A percentile compares a stretch with the other conserved stretches of the same genome.
These are phyloP conservation scores for Amborella trichopoda DNA, from an alignment of 164 flowering plant genomes.

Conservation along the genomic window DNA sequence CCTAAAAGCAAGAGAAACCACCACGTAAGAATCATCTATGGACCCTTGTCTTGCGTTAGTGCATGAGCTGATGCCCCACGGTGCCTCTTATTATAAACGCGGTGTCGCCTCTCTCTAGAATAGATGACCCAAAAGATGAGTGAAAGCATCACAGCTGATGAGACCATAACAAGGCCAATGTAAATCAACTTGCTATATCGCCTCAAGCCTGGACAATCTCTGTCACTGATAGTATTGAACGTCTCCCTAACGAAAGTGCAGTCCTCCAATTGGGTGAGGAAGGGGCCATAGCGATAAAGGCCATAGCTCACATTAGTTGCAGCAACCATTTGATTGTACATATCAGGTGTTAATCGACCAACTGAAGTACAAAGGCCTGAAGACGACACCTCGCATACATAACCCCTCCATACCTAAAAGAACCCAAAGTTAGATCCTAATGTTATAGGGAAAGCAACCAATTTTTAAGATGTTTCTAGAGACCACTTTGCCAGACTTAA, in stretches of 20 bases:
- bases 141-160: slow-evolving; percentile 81
- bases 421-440: too few species aligned
- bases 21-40: too few species aligned
- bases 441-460: too few species aligned
- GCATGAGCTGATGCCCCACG: too few species aligned
- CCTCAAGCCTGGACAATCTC: slow-evolving; percentile 56
- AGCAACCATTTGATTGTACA: slow-evolving; percentile 43
- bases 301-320: slow-evolving; percentile 66
- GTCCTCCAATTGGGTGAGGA: slow-evolving; percentile 47
- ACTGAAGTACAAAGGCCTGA: slow-evolving; percentile 31
- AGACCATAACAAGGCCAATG: slow-evolving; percentile 57
- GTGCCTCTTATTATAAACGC: slow-evolving; percentile 42
- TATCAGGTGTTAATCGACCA: slow-evolving; percentile 59
- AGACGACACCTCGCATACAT: slow-evolving; percentile 27
- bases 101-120: slow-evolving; percentile 74
- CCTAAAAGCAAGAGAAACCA: too few species aligned
- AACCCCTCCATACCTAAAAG: slow-evolving; percentile 22
- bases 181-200: slow-evolving; percentile 46
- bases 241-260: slow-evolving; percentile 74
- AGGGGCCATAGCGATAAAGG: slow-evolving; percentile 50
- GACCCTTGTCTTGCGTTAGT: too few species aligned
- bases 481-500: too few species aligned
- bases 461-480: too few species aligned
- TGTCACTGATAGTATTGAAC: slow-evolving; percentile 23
- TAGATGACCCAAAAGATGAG: slow-evolving; percentile 80